Percentiles rank a stretch among this genome's conserved stretches.
These are phyloP conservation scores for Suillus subluteus DNA, from an alignment of 768 basidiomycete genomes.

Conservation along the genomic window DNA sequence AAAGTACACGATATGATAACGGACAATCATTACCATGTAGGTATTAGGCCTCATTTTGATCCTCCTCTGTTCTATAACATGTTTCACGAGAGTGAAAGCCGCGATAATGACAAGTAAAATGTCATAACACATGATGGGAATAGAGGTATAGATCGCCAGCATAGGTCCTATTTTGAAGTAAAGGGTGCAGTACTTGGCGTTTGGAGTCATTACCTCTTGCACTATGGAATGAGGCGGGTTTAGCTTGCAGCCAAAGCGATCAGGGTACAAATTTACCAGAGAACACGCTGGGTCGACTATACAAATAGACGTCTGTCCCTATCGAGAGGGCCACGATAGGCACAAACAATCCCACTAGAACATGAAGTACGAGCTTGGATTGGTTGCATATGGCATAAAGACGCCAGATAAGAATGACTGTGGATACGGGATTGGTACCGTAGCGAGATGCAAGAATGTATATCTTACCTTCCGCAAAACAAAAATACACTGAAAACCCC, in stretches of 20 bases:
- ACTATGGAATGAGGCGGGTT: not conserved
- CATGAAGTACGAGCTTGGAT: constrained; percentile 1
- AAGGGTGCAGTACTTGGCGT: not conserved
- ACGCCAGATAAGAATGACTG: constrained; percentile 10
- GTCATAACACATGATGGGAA: constrained; percentile 3
- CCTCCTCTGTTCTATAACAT: not conserved
- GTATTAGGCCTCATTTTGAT: constrained; percentile 3
- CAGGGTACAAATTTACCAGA: not conserved
- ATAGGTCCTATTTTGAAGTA: not conserved
- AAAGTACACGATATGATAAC: constrained; percentile 1
- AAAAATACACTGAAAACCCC: constrained; percentile 8
- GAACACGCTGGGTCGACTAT: not conserved
- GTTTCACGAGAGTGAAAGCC: not conserved
- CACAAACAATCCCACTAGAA: not conserved
- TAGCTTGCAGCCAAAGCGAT: not conserved
- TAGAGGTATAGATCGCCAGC: not conserved
- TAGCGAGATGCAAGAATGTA: not conserved
- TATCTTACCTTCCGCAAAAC: not conserved
- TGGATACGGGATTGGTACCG: not conserved
- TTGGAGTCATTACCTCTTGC: not conserved
- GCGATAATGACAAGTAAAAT: not conserved
- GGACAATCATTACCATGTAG: constrained; percentile 3
- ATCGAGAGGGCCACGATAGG: constrained; percentile 3
- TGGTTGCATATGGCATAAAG: constrained; percentile 2
- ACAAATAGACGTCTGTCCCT: constrained; percentile 2